These are phyloP conservation scores for Diutina neorugosa DNA, from an alignment of 1,139 yeast species.

Conservation along the genomic window DNA sequence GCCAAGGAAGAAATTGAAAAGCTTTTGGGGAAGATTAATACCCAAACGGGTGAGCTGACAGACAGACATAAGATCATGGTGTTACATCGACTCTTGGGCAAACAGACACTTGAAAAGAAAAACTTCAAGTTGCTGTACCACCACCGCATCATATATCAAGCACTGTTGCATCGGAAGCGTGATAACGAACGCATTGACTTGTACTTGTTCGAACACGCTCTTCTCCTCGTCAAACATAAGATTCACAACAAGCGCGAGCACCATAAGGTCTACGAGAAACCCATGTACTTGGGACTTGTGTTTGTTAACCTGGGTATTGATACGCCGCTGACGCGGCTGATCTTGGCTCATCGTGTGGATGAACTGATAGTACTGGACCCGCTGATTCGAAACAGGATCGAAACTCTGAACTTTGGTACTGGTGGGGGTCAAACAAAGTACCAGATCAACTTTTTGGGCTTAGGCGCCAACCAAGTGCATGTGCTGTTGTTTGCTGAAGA, in stretches of 20 bases:
- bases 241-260: constrained; percentile 84
- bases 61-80: constrained; percentile 86
- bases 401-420: constrained; percentile 6
- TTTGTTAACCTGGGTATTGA: constrained; percentile 72
- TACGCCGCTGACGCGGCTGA: constrained; percentile 48
- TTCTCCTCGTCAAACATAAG: constrained; percentile 77
- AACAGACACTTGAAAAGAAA: constrained; percentile 58
- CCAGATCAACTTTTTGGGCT: constrained; percentile 36
- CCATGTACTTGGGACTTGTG: constrained; percentile 79
- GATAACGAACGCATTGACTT: constrained; percentile 75
- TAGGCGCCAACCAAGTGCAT: constrained; percentile 34
- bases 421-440: constrained; percentile 10
- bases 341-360: constrained; percentile 22
- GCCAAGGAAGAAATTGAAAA: constrained; percentile 71
- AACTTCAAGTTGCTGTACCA: constrained; percentile 69
- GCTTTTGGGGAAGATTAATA: constrained; percentile 68
- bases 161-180: constrained; percentile 52
- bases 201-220: constrained; percentile 79
- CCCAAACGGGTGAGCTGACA: constrained; percentile 89
- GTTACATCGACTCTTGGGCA: constrained; percentile 68
- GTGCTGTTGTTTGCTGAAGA: constrained; percentile 37
- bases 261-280: constrained; percentile 83
- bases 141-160: constrained; percentile 71
- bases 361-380: constrained; percentile 31
- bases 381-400: constrained; percentile 19